Percentiles rank a stretch among this genome's conserved stretches.
Evolutionary conservation across 2,329 filamentous ascomycete species (phyloP).

Genomic region (Paracoccidioides brasiliensis): DNA sequence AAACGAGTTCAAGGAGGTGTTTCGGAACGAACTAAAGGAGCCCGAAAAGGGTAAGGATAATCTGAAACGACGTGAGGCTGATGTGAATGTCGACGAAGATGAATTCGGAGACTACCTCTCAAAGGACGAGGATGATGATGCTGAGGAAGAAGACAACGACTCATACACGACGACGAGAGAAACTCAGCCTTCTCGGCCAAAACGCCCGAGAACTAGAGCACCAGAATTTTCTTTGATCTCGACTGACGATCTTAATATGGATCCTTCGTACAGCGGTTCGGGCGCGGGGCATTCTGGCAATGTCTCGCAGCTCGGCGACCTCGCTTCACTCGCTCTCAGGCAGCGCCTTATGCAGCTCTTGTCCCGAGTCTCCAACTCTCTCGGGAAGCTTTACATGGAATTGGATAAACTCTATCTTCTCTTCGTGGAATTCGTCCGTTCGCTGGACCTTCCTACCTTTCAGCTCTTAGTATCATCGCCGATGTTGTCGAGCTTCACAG

Average conservation of each 20-base stretch:
- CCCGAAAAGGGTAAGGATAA: conserved; percentile 17
- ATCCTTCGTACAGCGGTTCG: conserved; percentile 6
- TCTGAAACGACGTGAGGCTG: conserved; percentile 27
- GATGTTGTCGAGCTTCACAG: conserved; percentile 28
- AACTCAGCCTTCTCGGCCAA: conserved; percentile 17
- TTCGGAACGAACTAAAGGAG: conserved; percentile 32
- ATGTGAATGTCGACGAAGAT: conserved; percentile 34
- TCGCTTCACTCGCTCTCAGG: conserved; percentile 29
- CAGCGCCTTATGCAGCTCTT: conserved; percentile 34
- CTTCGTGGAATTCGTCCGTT: conserved; percentile 36
- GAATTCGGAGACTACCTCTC: conserved; percentile 35
- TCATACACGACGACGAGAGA: conserved; percentile 7
- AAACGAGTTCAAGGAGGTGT: conserved; percentile 34
- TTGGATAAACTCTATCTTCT: conserved; percentile 31
- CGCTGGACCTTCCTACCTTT: conserved; percentile 33
- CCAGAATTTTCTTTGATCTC: not conserved
- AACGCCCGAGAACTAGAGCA: conserved; percentile 18
- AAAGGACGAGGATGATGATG: conserved; percentile 25
- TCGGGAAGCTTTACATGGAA: conserved; percentile 24
- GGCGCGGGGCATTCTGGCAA: conserved; percentile 13
- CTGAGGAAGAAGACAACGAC: conserved; percentile 12
- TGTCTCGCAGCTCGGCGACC: conserved; percentile 24
- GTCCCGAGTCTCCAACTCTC: conserved; percentile 23
- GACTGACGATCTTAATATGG: not conserved
- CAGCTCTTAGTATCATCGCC: conserved; percentile 34